Base-by-base conservation (phyloP, 1,284 basidiomycete species). In the Coriolopsis trogii region DNA sequence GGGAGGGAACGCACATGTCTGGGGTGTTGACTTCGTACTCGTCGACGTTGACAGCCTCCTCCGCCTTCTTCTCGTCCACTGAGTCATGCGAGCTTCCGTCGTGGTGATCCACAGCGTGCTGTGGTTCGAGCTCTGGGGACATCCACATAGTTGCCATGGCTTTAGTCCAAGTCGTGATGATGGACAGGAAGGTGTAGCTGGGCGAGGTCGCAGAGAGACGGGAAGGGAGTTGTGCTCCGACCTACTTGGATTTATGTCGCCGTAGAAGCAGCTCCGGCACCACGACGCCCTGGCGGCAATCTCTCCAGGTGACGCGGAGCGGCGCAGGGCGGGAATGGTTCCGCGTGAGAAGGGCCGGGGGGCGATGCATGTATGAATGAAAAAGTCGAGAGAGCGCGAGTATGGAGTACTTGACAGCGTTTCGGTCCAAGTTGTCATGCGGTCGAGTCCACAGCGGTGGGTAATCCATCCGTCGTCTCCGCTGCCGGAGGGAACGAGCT, bases 21-120 rank as follows among this genome's bases (percentile, higher is more conserved):
- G 49, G 49, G n/a, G 43, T 51, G 12, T 46, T 25, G 2, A 41
- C 21, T 23, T 51, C 49, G 20, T 46, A 46, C 21, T 46, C 49
- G 10, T 51, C 49, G 7, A 41, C 38, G 1, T 8, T 9, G 3
- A 23, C 39, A 13, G 26, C 25, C 16, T n/a, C 44, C 18, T 29
- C 39, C 3, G 18, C 20, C 23, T 41, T 34, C 39, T 51, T 51
- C 44, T 51, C 49, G 25, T 51, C 26, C 12, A 41, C 6, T 3
- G 49, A 51, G 39, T n/a, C 26, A 10, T 46, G 39, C 1, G 49
- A 51, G 44, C 43, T 46, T n/a, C 23, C 43, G 20, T 18, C 26
- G 18, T 21, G 43, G 9, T 37, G 43, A 13, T 41, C 26, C 39
- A 36, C 40, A 12, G 29, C 12, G 15, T 41, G 13, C 15, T 34